Conservation (phyloP, 2,329 filamentous ascomycete genomes). For the Pestalotiopsis sp. region DNA sequence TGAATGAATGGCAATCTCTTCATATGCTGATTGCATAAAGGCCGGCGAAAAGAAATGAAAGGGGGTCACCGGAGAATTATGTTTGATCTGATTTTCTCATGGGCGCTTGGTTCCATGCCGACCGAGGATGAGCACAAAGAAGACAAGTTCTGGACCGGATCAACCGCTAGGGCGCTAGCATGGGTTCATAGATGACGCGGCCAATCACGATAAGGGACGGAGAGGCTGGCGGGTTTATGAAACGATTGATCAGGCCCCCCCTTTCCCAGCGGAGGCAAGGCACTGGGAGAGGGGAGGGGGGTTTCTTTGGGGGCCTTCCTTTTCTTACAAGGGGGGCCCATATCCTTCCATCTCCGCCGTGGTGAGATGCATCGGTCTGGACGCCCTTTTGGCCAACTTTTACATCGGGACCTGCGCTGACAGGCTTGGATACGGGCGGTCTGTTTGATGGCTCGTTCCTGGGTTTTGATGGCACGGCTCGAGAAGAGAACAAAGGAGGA, state of each 20-base stretch:
- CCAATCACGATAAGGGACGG: background rate
- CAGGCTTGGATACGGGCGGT: background rate
- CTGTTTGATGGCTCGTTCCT: background rate
- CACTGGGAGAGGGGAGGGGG: background rate
- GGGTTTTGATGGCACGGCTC: background rate
- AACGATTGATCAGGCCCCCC: conserved; percentile 1
- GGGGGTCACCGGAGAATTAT: conserved; percentile 1
- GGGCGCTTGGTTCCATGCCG: background rate
- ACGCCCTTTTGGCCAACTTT: background rate
- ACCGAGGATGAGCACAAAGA: background rate
- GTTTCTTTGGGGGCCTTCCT: background rate
- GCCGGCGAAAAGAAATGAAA: background rate
- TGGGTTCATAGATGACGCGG: conserved; percentile 2
- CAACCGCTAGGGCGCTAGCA: conserved; percentile 8
- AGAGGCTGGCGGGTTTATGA: conserved; percentile 3
- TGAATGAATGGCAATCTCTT: background rate
- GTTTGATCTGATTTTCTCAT: background rate
- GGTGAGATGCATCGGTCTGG: background rate
- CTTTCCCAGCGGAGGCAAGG: background rate
- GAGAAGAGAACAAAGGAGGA: too few species aligned
- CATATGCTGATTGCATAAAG: background rate
- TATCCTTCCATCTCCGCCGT: background rate
- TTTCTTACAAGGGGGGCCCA: background rate
- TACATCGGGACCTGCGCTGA: background rate
- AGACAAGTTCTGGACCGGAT: background rate